These are phyloP conservation scores for Amanita subjunquillea DNA, from an alignment of 768 basidiomycete genomes.

Conservation along the genomic window DNA sequence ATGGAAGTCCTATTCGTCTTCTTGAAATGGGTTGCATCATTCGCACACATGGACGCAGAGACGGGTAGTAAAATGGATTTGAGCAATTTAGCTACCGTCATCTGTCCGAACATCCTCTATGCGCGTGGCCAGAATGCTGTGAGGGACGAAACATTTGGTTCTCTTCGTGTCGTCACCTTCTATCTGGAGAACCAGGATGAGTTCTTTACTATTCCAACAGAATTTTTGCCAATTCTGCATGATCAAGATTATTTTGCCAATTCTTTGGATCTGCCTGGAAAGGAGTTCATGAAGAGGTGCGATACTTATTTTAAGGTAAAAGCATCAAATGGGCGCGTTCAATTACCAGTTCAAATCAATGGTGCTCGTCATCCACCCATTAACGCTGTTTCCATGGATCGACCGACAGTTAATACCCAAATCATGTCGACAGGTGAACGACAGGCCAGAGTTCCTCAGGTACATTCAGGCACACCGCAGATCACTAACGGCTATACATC, in stretches of 20 bases:
- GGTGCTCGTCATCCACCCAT: conserved; percentile 28
- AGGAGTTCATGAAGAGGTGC: conserved; percentile 93
- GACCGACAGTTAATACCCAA: conserved; percentile 30
- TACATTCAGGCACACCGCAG: conserved; percentile 31
- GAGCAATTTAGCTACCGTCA: conserved; percentile 90
- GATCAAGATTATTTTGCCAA: conserved; percentile 91
- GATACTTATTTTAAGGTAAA: conserved; percentile 81
- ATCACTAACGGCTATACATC: conserved; percentile 24
- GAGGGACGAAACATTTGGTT: conserved; percentile 87
- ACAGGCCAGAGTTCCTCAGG: conserved; percentile 28
- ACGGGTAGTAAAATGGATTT: conserved; percentile 99
- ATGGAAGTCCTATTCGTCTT: conserved; percentile 98
- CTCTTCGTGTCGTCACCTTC: conserved; percentile 77
- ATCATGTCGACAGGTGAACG: conserved; percentile 25
- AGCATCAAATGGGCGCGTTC: conserved; percentile 39
- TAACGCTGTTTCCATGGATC: conserved; percentile 32
- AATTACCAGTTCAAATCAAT: conserved; percentile 27
- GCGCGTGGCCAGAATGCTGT: conserved; percentile 77
- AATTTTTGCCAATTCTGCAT: conserved; percentile 76
- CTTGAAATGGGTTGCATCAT: conserved; percentile 98
- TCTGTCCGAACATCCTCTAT: conserved; percentile 96
- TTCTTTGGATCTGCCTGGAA: conserved; percentile 81
- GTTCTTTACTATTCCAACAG: conserved; percentile 89
- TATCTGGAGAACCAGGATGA: conserved; percentile 92
- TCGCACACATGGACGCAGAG: conserved; percentile 94